A percentile compares a stretch with the other conserved stretches of the same genome.
Evolutionary conservation across 768 basidiomycete species (phyloP).

Genomic region (Psilocybe subaeruginosa): DNA sequence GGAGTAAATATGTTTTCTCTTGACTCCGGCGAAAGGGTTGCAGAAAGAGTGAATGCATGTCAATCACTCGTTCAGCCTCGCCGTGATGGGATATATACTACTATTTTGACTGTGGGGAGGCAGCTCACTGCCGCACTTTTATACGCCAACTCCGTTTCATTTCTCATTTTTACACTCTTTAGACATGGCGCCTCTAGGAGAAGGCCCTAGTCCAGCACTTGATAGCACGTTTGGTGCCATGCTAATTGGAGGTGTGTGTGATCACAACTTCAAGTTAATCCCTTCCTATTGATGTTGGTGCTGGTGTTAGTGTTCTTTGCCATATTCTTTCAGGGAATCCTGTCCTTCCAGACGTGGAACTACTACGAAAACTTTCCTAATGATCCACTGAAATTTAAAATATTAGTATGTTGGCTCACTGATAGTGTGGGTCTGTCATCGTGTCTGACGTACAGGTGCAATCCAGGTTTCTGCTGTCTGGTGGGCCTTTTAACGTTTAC

Average conservation of each 20-base stretch:
- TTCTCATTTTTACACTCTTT: no score
- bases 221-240: background rate
- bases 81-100: no score
- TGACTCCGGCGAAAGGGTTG: no score
- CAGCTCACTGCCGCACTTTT: no score
- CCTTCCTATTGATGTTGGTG: no score
- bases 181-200: background rate
- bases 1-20: no score
- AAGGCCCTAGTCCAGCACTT: background rate
- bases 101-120: no score
- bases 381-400: slow-evolving; percentile 11
- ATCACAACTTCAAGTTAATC: background rate
- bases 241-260: background rate
- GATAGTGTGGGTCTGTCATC: background rate
- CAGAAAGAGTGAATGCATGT: no score
- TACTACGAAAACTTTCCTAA: slow-evolving; percentile 17
- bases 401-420: slow-evolving; percentile 6
- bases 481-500: background rate
- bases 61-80: no score
- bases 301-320: background rate
- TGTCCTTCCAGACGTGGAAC: slow-evolving; percentile 15
- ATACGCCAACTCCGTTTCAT: no score
- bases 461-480: no score
- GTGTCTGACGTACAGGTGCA: no score
- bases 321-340: slow-evolving; percentile 3